phyloP scores from a whole-genome alignment of 768 basidiomycete species.

The Xerocomellus dryophilus region DNA sequence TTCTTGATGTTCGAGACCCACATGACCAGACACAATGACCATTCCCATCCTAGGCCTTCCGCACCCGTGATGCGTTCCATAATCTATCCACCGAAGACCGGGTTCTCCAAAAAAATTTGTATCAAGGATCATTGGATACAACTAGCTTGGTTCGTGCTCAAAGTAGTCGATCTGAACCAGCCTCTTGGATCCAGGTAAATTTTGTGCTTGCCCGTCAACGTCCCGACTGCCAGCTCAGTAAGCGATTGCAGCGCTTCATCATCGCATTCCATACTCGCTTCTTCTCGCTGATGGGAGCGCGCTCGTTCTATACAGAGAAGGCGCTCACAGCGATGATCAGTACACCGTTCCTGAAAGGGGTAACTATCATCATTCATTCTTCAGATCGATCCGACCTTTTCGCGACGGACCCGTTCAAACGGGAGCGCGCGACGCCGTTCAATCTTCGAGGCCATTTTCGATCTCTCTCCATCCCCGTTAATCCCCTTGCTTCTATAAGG shows the following conservation, averaged over 20 bases:
- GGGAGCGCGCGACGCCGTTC: constrained; percentile 10
- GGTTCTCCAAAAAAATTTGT: neutral
- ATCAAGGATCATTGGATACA: neutral
- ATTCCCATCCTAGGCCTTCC: neutral
- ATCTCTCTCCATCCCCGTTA: constrained; percentile 6
- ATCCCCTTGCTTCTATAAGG: neutral
- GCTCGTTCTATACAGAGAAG: constrained; percentile 4
- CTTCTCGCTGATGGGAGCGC: neutral
- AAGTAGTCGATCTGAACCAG: neutral
- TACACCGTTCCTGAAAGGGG: constrained; percentile 7
- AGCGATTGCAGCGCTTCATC: neutral
- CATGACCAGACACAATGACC: neutral
- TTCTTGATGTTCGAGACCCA: neutral
- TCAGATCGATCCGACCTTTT: constrained; percentile 23
- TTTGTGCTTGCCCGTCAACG: neutral
- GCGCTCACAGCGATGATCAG: constrained; percentile 11
- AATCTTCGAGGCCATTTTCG: constrained; percentile 10
- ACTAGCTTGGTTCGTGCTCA: neutral
- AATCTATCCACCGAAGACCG: too few relatives aligned
- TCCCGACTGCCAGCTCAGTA: neutral
- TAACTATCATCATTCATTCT: constrained; percentile 2
- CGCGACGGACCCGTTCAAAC: constrained; percentile 11
- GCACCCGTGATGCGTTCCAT: neutral
- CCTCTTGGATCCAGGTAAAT: neutral
- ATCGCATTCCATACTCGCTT: neutral